Evolutionary conservation across 2,329 filamentous ascomycete genomes (phyloP).

Genomic region (Monilinia vaccinii-corymbosi): DNA sequence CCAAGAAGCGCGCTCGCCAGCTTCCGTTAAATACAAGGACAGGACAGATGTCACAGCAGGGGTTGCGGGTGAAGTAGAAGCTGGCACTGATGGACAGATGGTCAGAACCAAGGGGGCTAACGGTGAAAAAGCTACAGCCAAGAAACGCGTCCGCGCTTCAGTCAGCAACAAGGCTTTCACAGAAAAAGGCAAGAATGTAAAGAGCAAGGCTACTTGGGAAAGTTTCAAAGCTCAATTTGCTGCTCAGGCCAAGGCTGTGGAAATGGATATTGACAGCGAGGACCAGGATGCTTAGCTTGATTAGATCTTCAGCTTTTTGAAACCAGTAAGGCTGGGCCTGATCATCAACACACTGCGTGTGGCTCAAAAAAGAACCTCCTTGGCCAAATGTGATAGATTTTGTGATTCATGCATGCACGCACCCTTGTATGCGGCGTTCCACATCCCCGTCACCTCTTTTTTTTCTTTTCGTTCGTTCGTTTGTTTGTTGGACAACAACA

Average conservation of each 20-base stretch:
- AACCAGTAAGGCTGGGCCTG: not conserved
- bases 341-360: not conserved
- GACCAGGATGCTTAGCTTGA: conserved; percentile 29
- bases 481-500: not conserved
- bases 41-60: not conserved
- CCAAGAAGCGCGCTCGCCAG: too few relatives aligned
- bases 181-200: not conserved
- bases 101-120: not conserved
- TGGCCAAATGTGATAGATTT: conserved; percentile 1
- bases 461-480: not conserved
- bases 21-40: not conserved
- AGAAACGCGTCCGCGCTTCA: not conserved
- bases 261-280: conserved; percentile 26
- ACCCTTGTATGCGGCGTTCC: not conserved
- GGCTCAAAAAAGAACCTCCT: not conserved
- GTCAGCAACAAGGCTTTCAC: not conserved
- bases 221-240: not conserved
- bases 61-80: not conserved
- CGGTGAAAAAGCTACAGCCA: not conserved
- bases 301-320: not conserved
- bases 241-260: not conserved
- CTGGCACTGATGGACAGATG: not conserved
- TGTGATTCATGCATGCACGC: not conserved
- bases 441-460: not conserved
- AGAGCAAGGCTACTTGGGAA: not conserved